phyloP scores from a whole-genome alignment of 2,329 filamentous ascomycete genomes.

The Phialocephala subalpina region DNA sequence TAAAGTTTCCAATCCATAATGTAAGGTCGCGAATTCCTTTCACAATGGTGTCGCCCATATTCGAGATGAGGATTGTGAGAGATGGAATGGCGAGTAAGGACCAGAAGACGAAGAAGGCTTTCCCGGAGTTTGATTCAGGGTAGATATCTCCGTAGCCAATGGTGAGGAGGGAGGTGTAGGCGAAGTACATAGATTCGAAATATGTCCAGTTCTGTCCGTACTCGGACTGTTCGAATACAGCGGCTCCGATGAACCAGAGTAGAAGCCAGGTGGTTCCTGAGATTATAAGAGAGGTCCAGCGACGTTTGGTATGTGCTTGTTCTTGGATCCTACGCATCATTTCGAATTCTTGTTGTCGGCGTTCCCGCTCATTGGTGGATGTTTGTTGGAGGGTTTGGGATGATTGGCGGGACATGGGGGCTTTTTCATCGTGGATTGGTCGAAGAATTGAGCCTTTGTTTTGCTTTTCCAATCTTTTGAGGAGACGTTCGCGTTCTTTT shows the following conservation, averaged over 20 bases:
- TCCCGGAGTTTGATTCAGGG: slow-evolving; percentile 79
- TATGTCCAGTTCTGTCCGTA: slow-evolving; percentile 69
- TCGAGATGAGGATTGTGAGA: slow-evolving; percentile 85
- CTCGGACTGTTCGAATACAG: slow-evolving; percentile 71
- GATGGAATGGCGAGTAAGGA: slow-evolving; percentile 84
- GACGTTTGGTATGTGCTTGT: slow-evolving; percentile 68
- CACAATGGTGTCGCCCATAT: slow-evolving; percentile 86
- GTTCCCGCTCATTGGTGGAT: slow-evolving; percentile 56
- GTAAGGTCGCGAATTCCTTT: slow-evolving; percentile 64
- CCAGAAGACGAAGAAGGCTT: slow-evolving; percentile 95
- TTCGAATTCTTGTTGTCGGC: slow-evolving; percentile 75
- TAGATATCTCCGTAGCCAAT: slow-evolving; percentile 87
- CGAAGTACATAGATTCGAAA: slow-evolving; percentile 85
- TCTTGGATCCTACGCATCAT: slow-evolving; percentile 84
- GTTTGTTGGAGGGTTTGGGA: slow-evolving; percentile 24
- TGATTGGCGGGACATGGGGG: background rate
- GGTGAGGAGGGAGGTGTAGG: slow-evolving; percentile 82
- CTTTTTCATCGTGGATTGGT: slow-evolving; percentile 44
- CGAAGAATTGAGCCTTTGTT: slow-evolving; percentile 57
- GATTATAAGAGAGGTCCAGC: slow-evolving; percentile 76
- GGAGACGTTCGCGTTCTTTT: slow-evolving; percentile 59
- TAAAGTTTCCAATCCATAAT: slow-evolving; percentile 63
- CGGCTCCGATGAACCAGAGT: slow-evolving; percentile 83
- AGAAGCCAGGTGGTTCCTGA: slow-evolving; percentile 74
- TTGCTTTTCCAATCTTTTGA: slow-evolving; percentile 54